Evolutionary conservation across 2,329 filamentous ascomycete genomes (phyloP).

Genomic region (Apiospora koreana): DNA sequence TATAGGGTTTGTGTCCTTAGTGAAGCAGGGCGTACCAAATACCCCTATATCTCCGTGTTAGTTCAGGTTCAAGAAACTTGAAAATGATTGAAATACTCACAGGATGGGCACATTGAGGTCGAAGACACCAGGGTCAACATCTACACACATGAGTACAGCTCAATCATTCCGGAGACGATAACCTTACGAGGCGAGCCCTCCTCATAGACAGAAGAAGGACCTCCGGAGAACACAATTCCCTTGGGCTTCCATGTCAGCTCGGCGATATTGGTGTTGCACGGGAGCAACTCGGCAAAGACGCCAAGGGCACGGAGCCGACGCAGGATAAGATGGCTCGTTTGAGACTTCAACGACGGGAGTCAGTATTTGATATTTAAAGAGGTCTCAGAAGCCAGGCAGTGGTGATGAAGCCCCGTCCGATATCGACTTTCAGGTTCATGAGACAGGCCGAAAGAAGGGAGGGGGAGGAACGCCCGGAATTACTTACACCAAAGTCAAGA

Average conservation of each 20-base stretch:
- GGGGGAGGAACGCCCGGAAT: not conserved
- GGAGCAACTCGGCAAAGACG: slow-evolving; percentile 86
- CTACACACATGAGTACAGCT: slow-evolving; percentile 22
- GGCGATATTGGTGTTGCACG: slow-evolving; percentile 78
- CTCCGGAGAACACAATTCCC: slow-evolving; percentile 78
- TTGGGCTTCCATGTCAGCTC: slow-evolving; percentile 79
- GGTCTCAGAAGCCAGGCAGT: not conserved
- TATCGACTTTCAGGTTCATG: not conserved
- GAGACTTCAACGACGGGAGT: slow-evolving; percentile 56
- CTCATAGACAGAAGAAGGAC: slow-evolving; percentile 76
- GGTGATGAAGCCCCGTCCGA: slow-evolving; percentile 22
- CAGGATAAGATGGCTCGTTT: slow-evolving; percentile 75
- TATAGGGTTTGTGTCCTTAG: not conserved
- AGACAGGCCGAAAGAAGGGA: not conserved
- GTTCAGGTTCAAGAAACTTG: slow-evolving; percentile 7
- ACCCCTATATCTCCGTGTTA: slow-evolving; percentile 24
- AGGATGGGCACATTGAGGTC: slow-evolving; percentile 66
- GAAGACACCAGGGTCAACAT: slow-evolving; percentile 81
- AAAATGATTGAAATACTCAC: slow-evolving; percentile 15
- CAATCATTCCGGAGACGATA: slow-evolving; percentile 13
- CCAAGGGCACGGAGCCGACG: slow-evolving; percentile 75
- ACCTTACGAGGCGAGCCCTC: slow-evolving; percentile 60
- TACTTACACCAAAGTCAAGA: slow-evolving; percentile 63
- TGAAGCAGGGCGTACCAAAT: slow-evolving; percentile 26
- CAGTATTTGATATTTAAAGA: not conserved